A percentile compares a stretch with the other conserved stretches of the same genome.
These are phyloP conservation scores for Atalantia buxifolia DNA, from an alignment of 345 rosid species.

Conservation along the genomic window DNA sequence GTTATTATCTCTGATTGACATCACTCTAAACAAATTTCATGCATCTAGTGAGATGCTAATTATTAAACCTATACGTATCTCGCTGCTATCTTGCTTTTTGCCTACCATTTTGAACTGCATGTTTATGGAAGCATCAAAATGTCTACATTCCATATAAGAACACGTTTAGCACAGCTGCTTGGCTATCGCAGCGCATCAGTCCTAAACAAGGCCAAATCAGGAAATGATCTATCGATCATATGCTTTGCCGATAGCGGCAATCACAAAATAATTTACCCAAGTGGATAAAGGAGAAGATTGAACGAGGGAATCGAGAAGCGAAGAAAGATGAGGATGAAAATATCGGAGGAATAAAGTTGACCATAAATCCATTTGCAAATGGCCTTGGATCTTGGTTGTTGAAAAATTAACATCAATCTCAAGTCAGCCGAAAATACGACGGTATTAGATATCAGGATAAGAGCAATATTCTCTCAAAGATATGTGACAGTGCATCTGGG, in stretches of 20 bases:
- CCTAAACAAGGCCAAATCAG: too few relatives aligned
- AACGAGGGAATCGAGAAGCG: neutral
- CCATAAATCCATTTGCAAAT: neutral
- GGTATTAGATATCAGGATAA: neutral
- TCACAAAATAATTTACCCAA: neutral
- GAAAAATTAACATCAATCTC: neutral
- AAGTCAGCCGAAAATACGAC: neutral
- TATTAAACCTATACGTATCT: too few relatives aligned
- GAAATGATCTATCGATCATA: neutral
- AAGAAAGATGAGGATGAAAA: neutral
- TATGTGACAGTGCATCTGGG: neutral
- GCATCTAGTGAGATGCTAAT: too few relatives aligned
- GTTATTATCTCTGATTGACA: too few relatives aligned
- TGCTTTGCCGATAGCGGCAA: neutral
- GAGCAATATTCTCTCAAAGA: neutral
- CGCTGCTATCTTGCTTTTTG: too few relatives aligned
- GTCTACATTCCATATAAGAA: too few relatives aligned
- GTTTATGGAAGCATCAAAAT: too few relatives aligned
- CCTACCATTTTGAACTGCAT: too few relatives aligned
- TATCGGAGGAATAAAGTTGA: slow-evolving; percentile 12
- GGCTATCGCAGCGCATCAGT: too few relatives aligned
- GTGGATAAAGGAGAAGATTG: neutral
- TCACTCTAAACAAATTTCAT: too few relatives aligned
- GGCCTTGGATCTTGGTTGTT: slow-evolving; percentile 1
- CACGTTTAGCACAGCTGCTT: too few relatives aligned